A percentile compares a stretch with the other conserved stretches of the same genome.
Evolutionary conservation across 768 basidiomycete genomes (phyloP).

Genomic region (Mycena floridula): DNA sequence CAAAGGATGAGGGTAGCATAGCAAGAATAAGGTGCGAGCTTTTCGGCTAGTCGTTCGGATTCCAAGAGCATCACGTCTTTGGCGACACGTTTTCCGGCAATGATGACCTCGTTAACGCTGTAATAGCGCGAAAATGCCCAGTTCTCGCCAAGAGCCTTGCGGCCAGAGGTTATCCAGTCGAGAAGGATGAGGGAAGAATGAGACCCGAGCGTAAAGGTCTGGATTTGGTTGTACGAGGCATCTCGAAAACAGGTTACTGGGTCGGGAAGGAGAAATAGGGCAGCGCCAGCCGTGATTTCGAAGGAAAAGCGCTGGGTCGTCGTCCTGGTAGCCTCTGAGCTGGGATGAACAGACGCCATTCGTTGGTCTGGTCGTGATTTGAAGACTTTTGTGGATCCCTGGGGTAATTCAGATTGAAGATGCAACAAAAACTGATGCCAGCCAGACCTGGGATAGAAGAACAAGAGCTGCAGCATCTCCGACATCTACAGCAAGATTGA

Average conservation of each 20-base stretch:
- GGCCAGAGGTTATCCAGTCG: constrained; percentile 91
- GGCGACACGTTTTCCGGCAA: constrained; percentile 58
- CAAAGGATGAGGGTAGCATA: constrained; percentile 83
- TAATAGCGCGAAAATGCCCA: constrained; percentile 87
- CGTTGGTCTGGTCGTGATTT: constrained; percentile 65
- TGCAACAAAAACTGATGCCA: not conserved
- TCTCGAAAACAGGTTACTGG: constrained; percentile 88
- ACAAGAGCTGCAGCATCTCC: constrained; percentile 53
- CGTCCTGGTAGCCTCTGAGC: constrained; percentile 7
- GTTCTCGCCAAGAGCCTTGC: constrained; percentile 76
- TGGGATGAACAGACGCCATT: constrained; percentile 33
- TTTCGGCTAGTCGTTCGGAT: constrained; percentile 31
- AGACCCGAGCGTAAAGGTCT: constrained; percentile 63
- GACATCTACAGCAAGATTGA: constrained; percentile 59
- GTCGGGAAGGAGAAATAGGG: constrained; percentile 82
- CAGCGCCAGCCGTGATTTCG: constrained; percentile 40
- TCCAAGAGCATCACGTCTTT: constrained; percentile 79
- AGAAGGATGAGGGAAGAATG: constrained; percentile 67
- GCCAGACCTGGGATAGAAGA: constrained; percentile 73
- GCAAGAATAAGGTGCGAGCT: constrained; percentile 78
- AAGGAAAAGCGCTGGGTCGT: constrained; percentile 67
- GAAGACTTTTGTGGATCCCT: constrained; percentile 96
- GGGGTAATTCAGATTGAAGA: constrained; percentile 4
- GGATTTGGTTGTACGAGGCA: constrained; percentile 79
- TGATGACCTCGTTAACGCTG: constrained; percentile 77